phyloP scores from a whole-genome alignment of 345 rosid genomes.

The Hevea brasiliensis region DNA sequence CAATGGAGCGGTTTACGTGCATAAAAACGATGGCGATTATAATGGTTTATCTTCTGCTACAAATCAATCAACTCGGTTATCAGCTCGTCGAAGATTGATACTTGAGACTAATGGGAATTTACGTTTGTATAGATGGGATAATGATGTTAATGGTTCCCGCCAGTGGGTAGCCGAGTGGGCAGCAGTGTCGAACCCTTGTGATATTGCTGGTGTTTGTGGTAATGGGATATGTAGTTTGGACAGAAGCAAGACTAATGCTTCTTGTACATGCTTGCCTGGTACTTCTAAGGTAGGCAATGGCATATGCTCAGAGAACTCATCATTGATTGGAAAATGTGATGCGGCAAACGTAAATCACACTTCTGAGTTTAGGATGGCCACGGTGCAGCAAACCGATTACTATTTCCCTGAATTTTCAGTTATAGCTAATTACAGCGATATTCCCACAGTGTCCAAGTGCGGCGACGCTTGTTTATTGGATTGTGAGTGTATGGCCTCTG shows the following conservation, averaged over 20 bases:
- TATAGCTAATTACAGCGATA: constrained; percentile 66
- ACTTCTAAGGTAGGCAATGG: constrained; percentile 39
- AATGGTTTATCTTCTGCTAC: constrained; percentile 41
- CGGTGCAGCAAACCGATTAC: constrained; percentile 75
- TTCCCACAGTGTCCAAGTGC: constrained; percentile 50
- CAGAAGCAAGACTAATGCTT: constrained; percentile 68
- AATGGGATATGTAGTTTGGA: constrained; percentile 76
- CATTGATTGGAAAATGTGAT: constrained; percentile 46
- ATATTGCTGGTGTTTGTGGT: constrained; percentile 81
- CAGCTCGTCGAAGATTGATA: constrained; percentile 56
- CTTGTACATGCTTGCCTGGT: constrained; percentile 76
- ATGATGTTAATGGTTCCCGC: constrained; percentile 70
- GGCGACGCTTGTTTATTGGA: constrained; percentile 73
- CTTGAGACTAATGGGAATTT: constrained; percentile 79
- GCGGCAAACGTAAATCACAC: constrained; percentile 30
- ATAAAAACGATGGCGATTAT: constrained; percentile 64
- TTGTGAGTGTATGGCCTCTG: constrained; percentile 85
- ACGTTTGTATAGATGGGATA: constrained; percentile 78
- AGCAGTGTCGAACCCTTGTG: constrained; percentile 86
- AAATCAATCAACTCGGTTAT: constrained; percentile 33
- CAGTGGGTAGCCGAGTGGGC: constrained; percentile 94
- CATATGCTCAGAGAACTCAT: constrained; percentile 52
- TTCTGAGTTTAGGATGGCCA: constrained; percentile 43
- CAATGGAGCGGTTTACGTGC: constrained; percentile 71
- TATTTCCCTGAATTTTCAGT: constrained; percentile 64